Evolutionary conservation across 495 filamentous ascomycete genomes (phyloP), one percentile per base, ranked within the genome.

Genomic region (Penicillium dipodomyicola): DNA sequence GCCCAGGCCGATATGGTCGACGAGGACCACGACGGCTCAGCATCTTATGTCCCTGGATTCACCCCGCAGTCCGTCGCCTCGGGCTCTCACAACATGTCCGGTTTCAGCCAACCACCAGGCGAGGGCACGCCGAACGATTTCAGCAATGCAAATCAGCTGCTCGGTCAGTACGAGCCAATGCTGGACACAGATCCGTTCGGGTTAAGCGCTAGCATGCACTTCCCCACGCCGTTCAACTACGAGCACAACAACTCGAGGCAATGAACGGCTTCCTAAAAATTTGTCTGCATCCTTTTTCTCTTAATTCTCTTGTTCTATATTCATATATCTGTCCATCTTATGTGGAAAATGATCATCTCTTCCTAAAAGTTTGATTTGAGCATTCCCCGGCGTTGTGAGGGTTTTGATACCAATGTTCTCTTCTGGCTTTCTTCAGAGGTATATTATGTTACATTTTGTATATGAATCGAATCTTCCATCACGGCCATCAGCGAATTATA

Each of bases 1-100:
- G 91, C 94, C 53, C 89, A 94, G 79, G 86, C 89, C 67, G 92
- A 96, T 61, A 89, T 96, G 82, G 84, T 94, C 69, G 93, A 97
- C 69, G 93, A 96, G 32, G 85, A 87, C 54, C 78, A 84, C 57
- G 84, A 88, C 54, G 83, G 84, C n/a, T 82, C 85, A 25, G 80
- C 87, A 25, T 85, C 88, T 3, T 92, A 87, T 62, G 82, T 88
- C 27, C 71, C 80, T 17, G 69, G 77, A 12, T 85, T 84, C 68
- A 78, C 77, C 42, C 70, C 73, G 19, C 71, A 73, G 10, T 76
- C 75, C 29, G 72, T 78, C 19, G 53, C 72, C 8, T 72, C 75
- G 29, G 70, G 72, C 52, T 74, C 77, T 45, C 76, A 76, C 40
- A 61, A 56, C 17, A 61, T 75, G 29, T 59, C 73, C 6, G 70